Evolutionary conservation across 345 rosid genomes (phyloP).

Genomic region (Arabis hirsuta): DNA sequence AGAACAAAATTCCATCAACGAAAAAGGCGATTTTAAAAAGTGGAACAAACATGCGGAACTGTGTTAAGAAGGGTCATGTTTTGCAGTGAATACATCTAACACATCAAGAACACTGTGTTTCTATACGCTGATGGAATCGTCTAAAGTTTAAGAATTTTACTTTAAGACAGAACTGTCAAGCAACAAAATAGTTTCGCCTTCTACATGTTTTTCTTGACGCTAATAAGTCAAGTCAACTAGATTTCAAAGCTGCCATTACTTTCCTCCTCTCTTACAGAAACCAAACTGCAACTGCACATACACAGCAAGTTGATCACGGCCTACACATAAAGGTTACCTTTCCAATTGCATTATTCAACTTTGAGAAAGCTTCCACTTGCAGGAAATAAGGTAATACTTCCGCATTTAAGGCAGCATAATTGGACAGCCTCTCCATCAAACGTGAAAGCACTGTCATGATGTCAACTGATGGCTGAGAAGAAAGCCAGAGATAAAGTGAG

Average conservation of each 20-base stretch:
- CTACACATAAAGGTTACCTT: constrained; percentile 56
- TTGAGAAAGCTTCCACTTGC: constrained; percentile 99
- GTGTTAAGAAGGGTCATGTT: constrained; percentile 3
- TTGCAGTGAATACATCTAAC: constrained; percentile 25
- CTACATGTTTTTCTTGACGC: constrained; percentile 13
- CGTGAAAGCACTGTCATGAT: constrained; percentile 95
- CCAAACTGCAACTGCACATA: constrained; percentile 16
- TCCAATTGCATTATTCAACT: constrained; percentile 95
- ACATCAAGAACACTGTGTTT: constrained; percentile 5
- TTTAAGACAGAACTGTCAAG: background rate
- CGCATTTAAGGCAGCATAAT: constrained; percentile 85
- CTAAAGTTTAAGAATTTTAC: constrained; percentile 4
- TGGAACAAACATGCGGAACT: constrained; percentile 20
- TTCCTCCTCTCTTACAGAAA: constrained; percentile 27
- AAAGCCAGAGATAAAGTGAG: constrained; percentile 26
- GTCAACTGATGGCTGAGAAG: constrained; percentile 86
- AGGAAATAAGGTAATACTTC: constrained; percentile 95
- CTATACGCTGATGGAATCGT: constrained; percentile 8
- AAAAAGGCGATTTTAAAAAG: constrained; percentile 19
- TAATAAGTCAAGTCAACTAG: constrained; percentile 20
- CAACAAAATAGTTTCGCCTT: constrained; percentile 25
- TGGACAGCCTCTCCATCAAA: constrained; percentile 97
- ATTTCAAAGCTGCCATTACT: constrained; percentile 29
- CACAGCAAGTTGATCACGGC: background rate
- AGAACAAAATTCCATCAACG: background rate